These are phyloP conservation scores for Bipolaris sorokiniana DNA, from an alignment of 2,329 filamentous ascomycete species.

Conservation along the genomic window DNA sequence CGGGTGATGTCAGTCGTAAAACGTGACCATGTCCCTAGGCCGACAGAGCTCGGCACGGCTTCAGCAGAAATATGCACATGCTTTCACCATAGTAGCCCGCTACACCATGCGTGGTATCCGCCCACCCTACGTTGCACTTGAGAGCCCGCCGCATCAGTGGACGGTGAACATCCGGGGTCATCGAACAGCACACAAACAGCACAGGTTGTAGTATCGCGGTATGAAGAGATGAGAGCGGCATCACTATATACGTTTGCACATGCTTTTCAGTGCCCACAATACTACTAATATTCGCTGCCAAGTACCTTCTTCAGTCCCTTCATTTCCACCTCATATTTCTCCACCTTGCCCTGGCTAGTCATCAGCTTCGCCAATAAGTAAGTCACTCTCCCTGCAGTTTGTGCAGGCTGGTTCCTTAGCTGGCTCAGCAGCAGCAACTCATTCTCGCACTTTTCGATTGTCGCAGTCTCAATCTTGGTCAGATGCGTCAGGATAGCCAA, in stretches of 20 bases:
- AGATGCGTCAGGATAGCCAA: slow-evolving; percentile 72
- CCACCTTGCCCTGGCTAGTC: slow-evolving; percentile 75
- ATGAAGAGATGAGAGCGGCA: not conserved
- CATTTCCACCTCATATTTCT: slow-evolving; percentile 75
- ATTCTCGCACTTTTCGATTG: slow-evolving; percentile 77
- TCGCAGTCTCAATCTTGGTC: slow-evolving; percentile 73
- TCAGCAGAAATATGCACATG: not conserved
- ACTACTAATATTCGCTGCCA: slow-evolving; percentile 53
- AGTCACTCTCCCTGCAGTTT: slow-evolving; percentile 69
- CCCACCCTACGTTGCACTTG: not conserved
- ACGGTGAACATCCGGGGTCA: slow-evolving; percentile 6
- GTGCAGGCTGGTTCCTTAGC: slow-evolving; percentile 72
- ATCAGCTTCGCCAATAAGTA: slow-evolving; percentile 78
- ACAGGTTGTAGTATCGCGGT: not conserved
- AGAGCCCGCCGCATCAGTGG: not conserved
- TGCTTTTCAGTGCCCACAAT: not conserved
- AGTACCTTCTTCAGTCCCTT: slow-evolving; percentile 74
- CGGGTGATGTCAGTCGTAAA: slow-evolving; percentile 14
- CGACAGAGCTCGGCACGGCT: not conserved
- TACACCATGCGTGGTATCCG: not conserved
- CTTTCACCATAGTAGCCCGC: not conserved
- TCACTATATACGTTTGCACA: not conserved
- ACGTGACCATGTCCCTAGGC: not conserved
- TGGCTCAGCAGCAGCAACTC: slow-evolving; percentile 76
- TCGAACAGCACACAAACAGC: not conserved